These are phyloP conservation scores for Entomortierella beljakovae DNA, from an alignment of 192 early-diverging fungal species.

Conservation along the genomic window DNA sequence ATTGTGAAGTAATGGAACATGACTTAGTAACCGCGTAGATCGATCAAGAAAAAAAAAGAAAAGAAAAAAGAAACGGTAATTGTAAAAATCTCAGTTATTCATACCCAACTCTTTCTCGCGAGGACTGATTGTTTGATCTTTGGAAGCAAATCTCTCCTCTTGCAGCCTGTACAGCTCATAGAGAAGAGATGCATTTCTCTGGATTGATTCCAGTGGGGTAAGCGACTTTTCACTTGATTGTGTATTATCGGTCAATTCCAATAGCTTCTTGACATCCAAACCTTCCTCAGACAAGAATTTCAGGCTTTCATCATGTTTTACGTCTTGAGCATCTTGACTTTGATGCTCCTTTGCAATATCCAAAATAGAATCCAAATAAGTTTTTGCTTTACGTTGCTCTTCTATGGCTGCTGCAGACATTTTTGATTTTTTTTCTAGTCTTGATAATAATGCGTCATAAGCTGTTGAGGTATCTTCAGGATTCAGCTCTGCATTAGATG, in stretches of 20 bases:
- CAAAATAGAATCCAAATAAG: slow-evolving; percentile 28
- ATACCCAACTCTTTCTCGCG: slow-evolving; percentile 60
- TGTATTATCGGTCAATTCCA: background rate
- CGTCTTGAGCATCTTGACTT: background rate
- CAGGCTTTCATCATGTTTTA: slow-evolving; percentile 12
- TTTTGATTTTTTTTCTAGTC: slow-evolving; percentile 13
- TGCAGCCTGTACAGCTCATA: slow-evolving; percentile 55
- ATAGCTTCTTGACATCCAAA: slow-evolving; percentile 14
- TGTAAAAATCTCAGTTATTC: background rate
- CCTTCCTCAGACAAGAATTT: slow-evolving; percentile 36
- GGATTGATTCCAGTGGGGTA: slow-evolving; percentile 30
- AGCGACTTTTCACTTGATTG: background rate
- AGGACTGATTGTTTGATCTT: slow-evolving; percentile 43
- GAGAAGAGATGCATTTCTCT: slow-evolving; percentile 56
- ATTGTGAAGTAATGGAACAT: background rate
- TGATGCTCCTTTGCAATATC: slow-evolving; percentile 35
- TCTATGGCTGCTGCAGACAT: slow-evolving; percentile 1
- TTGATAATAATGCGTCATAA: slow-evolving; percentile 22
- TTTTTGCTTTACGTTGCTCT: slow-evolving; percentile 26
- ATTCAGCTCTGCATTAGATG: slow-evolving; percentile 57
- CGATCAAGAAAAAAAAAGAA: background rate
- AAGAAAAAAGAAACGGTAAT: too few species aligned
- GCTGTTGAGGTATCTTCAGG: slow-evolving; percentile 55
- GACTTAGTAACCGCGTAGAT: background rate
- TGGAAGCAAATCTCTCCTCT: slow-evolving; percentile 58